Evolutionary conservation across 371 early-diverging fungal species (phyloP).

Genomic region (Basidiobolus meristosporus): DNA sequence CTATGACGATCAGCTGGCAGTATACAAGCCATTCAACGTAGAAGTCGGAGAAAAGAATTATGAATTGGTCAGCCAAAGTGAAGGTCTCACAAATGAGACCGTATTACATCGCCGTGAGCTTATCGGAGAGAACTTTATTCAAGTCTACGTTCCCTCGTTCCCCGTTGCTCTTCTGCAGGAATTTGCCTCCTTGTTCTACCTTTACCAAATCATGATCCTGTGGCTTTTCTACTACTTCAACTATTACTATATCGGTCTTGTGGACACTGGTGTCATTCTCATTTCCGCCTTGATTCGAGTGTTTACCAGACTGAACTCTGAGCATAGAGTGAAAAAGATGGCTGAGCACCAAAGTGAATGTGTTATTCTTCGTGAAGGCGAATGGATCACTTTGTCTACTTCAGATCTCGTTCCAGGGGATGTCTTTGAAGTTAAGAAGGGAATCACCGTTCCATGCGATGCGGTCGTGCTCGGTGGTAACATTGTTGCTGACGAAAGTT

Average conservation of each 20-base stretch:
- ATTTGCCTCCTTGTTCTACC: conserved; percentile 52
- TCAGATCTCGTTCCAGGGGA: conserved; percentile 46
- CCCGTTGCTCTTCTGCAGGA: conserved; percentile 30
- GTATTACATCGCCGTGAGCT: conserved; percentile 32
- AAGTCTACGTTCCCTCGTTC: conserved; percentile 32
- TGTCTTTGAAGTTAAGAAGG: conserved; percentile 8
- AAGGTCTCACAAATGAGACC: conserved; percentile 30
- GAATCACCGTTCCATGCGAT: conserved; percentile 36
- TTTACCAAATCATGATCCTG: conserved; percentile 55
- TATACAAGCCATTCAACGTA: conserved; percentile 32
- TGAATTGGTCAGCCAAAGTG: conserved; percentile 17
- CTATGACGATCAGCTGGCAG: conserved; percentile 9
- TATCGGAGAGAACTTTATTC: conserved; percentile 49
- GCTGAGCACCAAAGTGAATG: conserved; percentile 29
- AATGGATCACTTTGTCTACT: conserved; percentile 17
- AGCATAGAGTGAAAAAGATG: conserved; percentile 42
- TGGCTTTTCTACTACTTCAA: conserved; percentile 54
- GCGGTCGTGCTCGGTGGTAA: conserved; percentile 32
- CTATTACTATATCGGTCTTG: conserved; percentile 56
- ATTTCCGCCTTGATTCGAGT: conserved; percentile 51
- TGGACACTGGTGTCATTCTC: conserved; percentile 45
- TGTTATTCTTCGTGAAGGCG: conserved; percentile 44
- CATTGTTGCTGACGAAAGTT: conserved; percentile 51
- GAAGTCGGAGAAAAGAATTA: conserved; percentile 25
- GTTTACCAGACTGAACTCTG: conserved; percentile 33